Evolutionary conservation across 768 basidiomycete species (phyloP).

Genomic region (Lentinula sp.): DNA sequence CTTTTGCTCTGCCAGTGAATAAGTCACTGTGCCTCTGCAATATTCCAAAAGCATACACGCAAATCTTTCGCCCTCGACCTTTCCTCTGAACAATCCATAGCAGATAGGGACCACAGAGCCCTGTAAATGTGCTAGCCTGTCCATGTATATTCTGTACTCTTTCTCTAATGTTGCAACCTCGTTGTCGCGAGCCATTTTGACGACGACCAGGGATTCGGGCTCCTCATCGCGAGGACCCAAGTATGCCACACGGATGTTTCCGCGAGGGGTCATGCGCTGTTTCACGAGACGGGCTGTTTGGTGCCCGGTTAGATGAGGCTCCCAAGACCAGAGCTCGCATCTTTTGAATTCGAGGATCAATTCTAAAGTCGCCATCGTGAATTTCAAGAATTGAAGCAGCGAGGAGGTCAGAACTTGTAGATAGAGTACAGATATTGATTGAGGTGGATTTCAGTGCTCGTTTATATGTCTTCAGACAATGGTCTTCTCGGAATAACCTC

Average conservation of each 20-base stretch:
- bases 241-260: background rate
- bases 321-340: slow-evolving; percentile 23
- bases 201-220: slow-evolving; percentile 12
- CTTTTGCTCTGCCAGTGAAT: slow-evolving; percentile 15
- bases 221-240: background rate
- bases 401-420: background rate
- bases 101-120: slow-evolving; percentile 31
- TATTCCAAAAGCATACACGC: slow-evolving; percentile 33
- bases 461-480: background rate
- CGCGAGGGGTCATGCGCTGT: background rate
- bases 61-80: slow-evolving; percentile 16
- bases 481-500: background rate
- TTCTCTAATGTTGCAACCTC: slow-evolving; percentile 19
- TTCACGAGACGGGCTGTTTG: slow-evolving; percentile 14
- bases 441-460: background rate
- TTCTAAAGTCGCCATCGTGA: slow-evolving; percentile 18
- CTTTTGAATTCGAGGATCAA: slow-evolving; percentile 17
- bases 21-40: slow-evolving; percentile 17
- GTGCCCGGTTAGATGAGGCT: slow-evolving; percentile 10
- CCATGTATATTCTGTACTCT: slow-evolving; percentile 28
- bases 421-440: background rate
- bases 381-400: background rate
- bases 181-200: slow-evolving; percentile 25
- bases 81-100: slow-evolving; percentile 28
- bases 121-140: slow-evolving; percentile 26